These are phyloP conservation scores for Penicillium psychrofluorescens DNA, from an alignment of 495 filamentous ascomycete species.

Conservation along the genomic window DNA sequence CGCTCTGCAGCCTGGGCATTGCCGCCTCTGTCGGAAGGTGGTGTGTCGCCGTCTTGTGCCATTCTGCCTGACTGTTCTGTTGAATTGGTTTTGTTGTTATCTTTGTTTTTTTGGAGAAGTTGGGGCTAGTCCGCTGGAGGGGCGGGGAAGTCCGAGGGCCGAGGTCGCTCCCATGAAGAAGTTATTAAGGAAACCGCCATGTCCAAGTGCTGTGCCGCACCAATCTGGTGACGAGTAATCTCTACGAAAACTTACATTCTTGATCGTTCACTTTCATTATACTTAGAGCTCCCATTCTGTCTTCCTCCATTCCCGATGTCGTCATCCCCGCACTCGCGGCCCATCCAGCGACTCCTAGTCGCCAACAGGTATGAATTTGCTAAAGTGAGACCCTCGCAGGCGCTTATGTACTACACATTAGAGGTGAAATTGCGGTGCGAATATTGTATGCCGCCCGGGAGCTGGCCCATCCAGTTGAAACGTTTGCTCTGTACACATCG, in stretches of 20 bases:
- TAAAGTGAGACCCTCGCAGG: not conserved
- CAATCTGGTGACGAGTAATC: no score
- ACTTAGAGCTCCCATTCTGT: not conserved
- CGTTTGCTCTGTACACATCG: slow-evolving; percentile 44
- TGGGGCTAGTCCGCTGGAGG: slow-evolving; percentile 3
- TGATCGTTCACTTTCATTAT: no score
- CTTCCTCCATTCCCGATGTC: slow-evolving; percentile 7
- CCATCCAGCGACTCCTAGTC: slow-evolving; percentile 47
- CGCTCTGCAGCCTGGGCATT: slow-evolving; percentile 21
- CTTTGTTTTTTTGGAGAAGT: not conserved
- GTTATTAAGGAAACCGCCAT: slow-evolving; percentile 2
- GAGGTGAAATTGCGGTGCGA: slow-evolving; percentile 56
- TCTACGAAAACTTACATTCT: no score
- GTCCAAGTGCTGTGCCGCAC: no score
- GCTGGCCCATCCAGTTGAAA: slow-evolving; percentile 38
- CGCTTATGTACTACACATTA: slow-evolving; percentile 14
- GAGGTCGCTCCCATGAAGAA: slow-evolving; percentile 3
- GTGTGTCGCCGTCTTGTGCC: slow-evolving; percentile 9
- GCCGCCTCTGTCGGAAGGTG: slow-evolving; percentile 4
- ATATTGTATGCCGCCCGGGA: slow-evolving; percentile 52
- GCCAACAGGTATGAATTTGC: slow-evolving; percentile 43
- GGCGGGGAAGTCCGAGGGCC: slow-evolving; percentile 9
- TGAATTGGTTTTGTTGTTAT: not conserved
- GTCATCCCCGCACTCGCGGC: slow-evolving; percentile 18
- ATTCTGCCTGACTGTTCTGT: slow-evolving; percentile 3